Percentiles rank a stretch among this genome's conserved stretches.
phyloP scores from a whole-genome alignment of 257 asterid species.

The Ballota nigra region DNA sequence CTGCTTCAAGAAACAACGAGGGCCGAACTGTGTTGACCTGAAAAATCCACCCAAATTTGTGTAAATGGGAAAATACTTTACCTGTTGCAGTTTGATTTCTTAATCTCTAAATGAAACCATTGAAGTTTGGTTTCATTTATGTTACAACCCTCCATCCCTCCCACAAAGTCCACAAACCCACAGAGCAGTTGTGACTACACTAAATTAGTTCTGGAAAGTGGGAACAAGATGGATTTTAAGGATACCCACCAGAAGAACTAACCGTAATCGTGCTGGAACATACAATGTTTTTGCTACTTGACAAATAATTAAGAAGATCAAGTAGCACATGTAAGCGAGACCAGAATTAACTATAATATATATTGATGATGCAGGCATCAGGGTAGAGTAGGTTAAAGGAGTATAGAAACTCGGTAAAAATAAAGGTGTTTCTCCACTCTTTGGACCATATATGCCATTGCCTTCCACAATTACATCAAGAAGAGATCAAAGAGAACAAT shows the following conservation, averaged over 20 bases:
- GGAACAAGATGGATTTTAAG: not conserved
- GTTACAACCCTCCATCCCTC: not conserved
- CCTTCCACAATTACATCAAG: not conserved
- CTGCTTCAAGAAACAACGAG: slow-evolving; percentile 86
- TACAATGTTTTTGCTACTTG: no score
- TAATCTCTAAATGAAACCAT: not conserved
- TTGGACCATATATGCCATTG: not conserved
- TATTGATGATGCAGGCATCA: not conserved
- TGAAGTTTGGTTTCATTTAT: no score
- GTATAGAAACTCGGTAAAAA: not conserved
- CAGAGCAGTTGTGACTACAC: no score
- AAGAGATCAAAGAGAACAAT: slow-evolving; percentile 1
- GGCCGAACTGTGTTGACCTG: slow-evolving; percentile 88
- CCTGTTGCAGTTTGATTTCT: not conserved
- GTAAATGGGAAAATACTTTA: no score
- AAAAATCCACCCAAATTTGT: slow-evolving; percentile 18
- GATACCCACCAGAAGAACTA: not conserved
- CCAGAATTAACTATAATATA: not conserved
- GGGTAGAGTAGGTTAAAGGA: not conserved
- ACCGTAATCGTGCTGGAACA: no score
- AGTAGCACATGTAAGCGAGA: no score
- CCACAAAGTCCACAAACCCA: no score
- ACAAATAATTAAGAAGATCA: no score
- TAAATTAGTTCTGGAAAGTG: not conserved
- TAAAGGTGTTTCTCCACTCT: not conserved